Base-by-base conservation (phyloP, 805 yeast species). In the Saturnispora bothae region DNA sequence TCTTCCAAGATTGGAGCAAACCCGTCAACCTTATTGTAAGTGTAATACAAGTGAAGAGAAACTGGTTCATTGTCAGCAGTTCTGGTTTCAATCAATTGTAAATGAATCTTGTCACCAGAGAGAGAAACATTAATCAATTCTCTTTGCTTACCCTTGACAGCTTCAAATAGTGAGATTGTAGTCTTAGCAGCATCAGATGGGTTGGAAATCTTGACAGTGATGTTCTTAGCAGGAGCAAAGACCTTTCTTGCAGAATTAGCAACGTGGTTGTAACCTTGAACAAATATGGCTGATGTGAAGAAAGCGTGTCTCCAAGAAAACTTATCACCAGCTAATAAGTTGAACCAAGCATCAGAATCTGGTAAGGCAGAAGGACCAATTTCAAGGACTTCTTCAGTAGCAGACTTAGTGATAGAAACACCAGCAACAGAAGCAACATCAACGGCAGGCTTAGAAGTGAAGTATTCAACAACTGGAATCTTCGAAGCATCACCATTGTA, bases 291-390 rank as follows among this genome's bases (percentile, higher is more conserved):
- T 48, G 89, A 70, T 18, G 88, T 67, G 47, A 92, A 67, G 61
- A 92, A 76, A 23, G 97, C 96, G 51, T 80, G 82, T 64, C 94
- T 76, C 99, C 99, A 92, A 60, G 73, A 75, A 53, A 74, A 73
- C 43, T 68, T 56, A 38, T 70, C 56, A 46, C 97, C 97, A 40
- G 95, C 95, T 49, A 92, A 68, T 42, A 78, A 65, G 39, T 75
- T 64, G 54, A 83, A 75, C 98, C 98, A 92, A 39, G 65, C 64
- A 14, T 66, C 66, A 13, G 49, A 31, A 20, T 56, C 53, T 38
- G 63, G 60, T 31, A 57, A 22, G 12, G 48, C 26, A 6, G 63
- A 51, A n/a, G n/a, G n/a, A 15, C 67, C 66, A 47, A 68, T 56
- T 29, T 63, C 54, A 60, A 62, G 66, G 28, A 56, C 48, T 33